A percentile compares a stretch with the other conserved stretches of the same genome.
Conservation (phyloP, 768 basidiomycete genomes). For the Boletellus sp. region DNA sequence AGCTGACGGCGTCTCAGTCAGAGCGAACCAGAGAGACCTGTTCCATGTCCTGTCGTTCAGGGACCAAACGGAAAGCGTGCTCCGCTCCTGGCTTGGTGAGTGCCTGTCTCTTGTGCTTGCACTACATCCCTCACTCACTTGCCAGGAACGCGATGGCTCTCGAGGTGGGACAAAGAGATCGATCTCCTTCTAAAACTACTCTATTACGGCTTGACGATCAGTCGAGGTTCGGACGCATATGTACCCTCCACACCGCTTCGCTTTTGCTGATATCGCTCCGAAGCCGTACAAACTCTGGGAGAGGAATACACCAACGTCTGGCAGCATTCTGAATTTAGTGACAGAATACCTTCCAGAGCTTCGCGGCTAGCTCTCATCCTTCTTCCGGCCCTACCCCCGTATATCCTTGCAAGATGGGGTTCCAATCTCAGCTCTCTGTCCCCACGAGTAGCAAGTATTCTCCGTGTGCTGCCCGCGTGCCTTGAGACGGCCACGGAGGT, state of each 20-base stretch:
- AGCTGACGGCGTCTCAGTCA: constrained; percentile 46
- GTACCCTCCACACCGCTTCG: background rate
- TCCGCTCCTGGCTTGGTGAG: constrained; percentile 76
- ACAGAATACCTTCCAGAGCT: constrained; percentile 40
- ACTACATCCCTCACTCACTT: constrained; percentile 9
- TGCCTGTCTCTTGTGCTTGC: constrained; percentile 1
- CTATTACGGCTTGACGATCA: constrained; percentile 74
- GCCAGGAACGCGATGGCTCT: constrained; percentile 75
- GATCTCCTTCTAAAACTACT: constrained; percentile 62
- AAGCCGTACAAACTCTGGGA: constrained; percentile 81
- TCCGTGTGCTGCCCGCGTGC: constrained; percentile 42
- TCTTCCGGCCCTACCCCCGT: constrained; percentile 63
- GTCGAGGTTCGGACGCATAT: constrained; percentile 51
- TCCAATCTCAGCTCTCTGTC: constrained; percentile 34
- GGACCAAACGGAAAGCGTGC: constrained; percentile 70
- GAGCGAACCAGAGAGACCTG: constrained; percentile 80
- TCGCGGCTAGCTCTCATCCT: constrained; percentile 55
- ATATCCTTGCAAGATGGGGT: constrained; percentile 52
- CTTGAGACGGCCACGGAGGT: constrained; percentile 62
- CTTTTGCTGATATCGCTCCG: constrained; percentile 7
- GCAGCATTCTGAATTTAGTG: constrained; percentile 52
- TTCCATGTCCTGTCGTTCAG: constrained; percentile 72
- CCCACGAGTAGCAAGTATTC: constrained; percentile 27
- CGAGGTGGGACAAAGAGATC: constrained; percentile 78
- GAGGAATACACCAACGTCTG: constrained; percentile 89